These are phyloP conservation scores for Brettanomyces nanus DNA, from an alignment of 805 yeast genomes.

Conservation along the genomic window DNA sequence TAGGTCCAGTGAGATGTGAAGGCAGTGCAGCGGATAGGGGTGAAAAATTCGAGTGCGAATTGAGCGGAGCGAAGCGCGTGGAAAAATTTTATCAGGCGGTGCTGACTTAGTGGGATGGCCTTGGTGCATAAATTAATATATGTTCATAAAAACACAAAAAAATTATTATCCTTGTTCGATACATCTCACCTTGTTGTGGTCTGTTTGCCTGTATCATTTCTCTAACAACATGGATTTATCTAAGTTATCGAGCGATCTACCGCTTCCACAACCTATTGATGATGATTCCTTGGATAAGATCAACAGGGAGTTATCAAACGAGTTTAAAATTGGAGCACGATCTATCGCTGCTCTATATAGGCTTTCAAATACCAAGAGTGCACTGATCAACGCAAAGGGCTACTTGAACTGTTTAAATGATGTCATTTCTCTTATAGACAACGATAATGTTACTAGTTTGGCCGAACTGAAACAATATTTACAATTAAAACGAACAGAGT, in stretches of 20 bases:
- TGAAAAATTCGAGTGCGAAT: no score
- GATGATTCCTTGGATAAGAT: constrained; percentile 40
- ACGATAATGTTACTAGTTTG: constrained; percentile 19
- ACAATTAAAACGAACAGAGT: constrained; percentile 22
- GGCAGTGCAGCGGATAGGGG: no score
- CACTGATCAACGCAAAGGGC: constrained; percentile 44
- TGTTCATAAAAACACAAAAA: no score
- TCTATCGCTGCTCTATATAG: constrained; percentile 63
- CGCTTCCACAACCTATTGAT: constrained; percentile 41
- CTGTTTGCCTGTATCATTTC: not conserved
- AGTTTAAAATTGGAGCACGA: constrained; percentile 64
- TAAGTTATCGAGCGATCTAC: constrained; percentile 47
- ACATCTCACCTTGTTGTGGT: not conserved
- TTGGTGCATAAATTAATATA: no score
- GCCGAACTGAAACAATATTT: constrained; percentile 32
- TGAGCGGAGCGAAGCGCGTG: not conserved
- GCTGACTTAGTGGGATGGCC: no score
- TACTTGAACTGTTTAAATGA: constrained; percentile 58
- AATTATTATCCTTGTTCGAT: not conserved
- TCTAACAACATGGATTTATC: constrained; percentile 33
- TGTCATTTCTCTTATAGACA: constrained; percentile 22
- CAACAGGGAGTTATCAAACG: constrained; percentile 46
- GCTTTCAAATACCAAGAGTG: constrained; percentile 44
- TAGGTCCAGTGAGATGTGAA: no score
- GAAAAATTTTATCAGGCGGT: not conserved